phyloP scores from a whole-genome alignment of 176 grass and related monocot genomes.

The Zoysia pacifica region DNA sequence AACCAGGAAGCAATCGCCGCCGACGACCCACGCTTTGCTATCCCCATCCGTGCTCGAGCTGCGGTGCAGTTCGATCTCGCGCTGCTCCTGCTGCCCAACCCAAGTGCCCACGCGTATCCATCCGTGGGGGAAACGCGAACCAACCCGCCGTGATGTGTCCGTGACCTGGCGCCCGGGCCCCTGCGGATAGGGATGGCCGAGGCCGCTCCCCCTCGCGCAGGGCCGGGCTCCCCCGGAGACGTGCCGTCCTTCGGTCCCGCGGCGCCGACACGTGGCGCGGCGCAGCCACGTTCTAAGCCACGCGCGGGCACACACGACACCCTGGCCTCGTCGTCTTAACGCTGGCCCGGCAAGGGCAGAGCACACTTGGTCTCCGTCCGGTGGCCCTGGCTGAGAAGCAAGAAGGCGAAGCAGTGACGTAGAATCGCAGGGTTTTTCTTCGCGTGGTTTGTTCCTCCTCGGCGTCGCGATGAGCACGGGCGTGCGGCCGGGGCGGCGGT shows the following conservation, averaged over 20 bases:
- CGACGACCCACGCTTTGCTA: no score
- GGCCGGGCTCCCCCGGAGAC: conserved; percentile 30
- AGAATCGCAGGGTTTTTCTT: not conserved
- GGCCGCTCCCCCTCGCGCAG: not conserved
- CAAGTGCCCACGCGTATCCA: not conserved
- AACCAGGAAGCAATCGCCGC: no score
- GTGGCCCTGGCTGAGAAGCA: not conserved
- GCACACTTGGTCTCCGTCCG: not conserved
- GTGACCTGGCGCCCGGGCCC: not conserved
- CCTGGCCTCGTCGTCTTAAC: not conserved
- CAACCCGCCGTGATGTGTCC: not conserved
- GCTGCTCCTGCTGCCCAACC: not conserved
- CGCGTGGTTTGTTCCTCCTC: not conserved
- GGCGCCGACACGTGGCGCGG: conserved; percentile 56
- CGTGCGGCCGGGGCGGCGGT: conserved; percentile 44
- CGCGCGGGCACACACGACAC: not conserved
- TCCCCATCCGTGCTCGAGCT: no score
- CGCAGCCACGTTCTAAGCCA: conserved; percentile 36
- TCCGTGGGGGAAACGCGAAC: conserved; percentile 17
- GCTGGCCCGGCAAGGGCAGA: not conserved
- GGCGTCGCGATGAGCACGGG: conserved; percentile 37
- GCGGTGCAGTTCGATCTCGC: not conserved
- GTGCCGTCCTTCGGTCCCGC: conserved; percentile 48
- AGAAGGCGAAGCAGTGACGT: not conserved
- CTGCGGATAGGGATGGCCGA: conserved; percentile 5